Percentiles rank a stretch among this genome's conserved stretches.
Evolutionary conservation across 176 grass and related monocot species (phyloP).

Genomic region (Saccharum spontaneum): DNA sequence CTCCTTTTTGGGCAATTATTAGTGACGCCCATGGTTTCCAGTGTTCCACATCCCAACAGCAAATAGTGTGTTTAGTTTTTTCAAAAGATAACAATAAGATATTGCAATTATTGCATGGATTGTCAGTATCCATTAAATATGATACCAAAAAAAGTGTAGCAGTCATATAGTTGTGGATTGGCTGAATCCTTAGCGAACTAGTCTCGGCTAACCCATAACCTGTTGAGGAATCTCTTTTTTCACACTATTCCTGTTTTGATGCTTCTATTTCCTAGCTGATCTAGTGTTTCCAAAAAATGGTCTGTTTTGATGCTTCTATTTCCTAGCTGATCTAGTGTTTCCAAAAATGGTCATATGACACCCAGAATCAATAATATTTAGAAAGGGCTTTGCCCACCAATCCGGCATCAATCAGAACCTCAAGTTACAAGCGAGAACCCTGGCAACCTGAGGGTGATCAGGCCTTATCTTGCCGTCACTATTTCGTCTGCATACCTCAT

Average conservation of each 20-base stretch:
- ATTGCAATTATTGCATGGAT: background rate
- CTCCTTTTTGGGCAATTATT: too few species aligned
- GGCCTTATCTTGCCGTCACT: background rate
- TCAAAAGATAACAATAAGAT: too few species aligned
- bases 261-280: background rate
- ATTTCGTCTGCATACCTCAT: background rate
- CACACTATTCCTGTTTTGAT: background rate
- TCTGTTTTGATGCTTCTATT: constrained; percentile 5
- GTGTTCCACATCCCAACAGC: too few species aligned
- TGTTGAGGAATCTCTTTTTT: background rate
- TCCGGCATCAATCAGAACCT: background rate
- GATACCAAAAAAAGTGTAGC: background rate
- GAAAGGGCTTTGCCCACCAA: background rate
- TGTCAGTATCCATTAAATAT: background rate
- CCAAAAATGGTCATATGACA: background rate
- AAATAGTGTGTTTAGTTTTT: too few species aligned
- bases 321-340: background rate
- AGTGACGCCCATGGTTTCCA: too few species aligned
- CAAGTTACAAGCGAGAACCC: background rate
- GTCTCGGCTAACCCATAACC: background rate
- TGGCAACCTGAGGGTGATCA: background rate
- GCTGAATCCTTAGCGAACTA: background rate
- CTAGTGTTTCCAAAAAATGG: background rate
- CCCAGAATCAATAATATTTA: background rate
- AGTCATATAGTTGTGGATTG: background rate